phyloP scores from a whole-genome alignment of 345 rosid species.

The Eucalyptus shirleyi region DNA sequence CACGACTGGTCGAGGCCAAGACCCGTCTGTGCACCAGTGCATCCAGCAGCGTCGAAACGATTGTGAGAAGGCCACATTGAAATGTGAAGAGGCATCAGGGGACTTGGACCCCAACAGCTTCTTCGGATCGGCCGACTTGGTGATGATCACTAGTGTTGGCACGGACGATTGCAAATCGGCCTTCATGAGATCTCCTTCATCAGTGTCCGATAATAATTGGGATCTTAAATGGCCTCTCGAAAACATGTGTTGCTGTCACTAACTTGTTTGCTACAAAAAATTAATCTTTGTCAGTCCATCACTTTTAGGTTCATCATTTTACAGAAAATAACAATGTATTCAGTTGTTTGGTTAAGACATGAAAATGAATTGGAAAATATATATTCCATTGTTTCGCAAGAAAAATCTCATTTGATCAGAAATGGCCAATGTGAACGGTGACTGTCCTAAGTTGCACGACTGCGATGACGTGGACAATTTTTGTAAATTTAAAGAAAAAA shows the following conservation, averaged over 20 bases:
- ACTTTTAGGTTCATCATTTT: not conserved
- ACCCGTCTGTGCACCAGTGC: not conserved
- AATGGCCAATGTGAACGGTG: rapidly evolving
- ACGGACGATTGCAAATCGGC: not conserved
- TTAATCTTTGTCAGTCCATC: not conserved
- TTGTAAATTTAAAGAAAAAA: no score
- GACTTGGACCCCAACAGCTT: not conserved
- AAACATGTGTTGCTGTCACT: not conserved
- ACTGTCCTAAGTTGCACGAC: rapidly evolving
- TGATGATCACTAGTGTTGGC: not conserved
- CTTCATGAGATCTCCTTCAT: not conserved
- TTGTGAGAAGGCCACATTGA: not conserved
- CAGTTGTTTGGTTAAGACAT: rapidly evolving
- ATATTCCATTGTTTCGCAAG: no score
- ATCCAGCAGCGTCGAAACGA: not conserved
- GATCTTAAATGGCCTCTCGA: not conserved
- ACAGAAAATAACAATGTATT: no score
- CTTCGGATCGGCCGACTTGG: not conserved
- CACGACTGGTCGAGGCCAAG: not conserved
- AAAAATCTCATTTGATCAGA: no score
- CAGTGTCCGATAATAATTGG: not conserved
- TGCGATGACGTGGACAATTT: no score
- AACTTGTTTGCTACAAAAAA: not conserved
- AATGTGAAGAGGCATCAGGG: not conserved
- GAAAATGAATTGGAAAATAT: no score